Conservation (phyloP, 1,284 basidiomycete genomes). For the Rhodotorula sp. region DNA sequence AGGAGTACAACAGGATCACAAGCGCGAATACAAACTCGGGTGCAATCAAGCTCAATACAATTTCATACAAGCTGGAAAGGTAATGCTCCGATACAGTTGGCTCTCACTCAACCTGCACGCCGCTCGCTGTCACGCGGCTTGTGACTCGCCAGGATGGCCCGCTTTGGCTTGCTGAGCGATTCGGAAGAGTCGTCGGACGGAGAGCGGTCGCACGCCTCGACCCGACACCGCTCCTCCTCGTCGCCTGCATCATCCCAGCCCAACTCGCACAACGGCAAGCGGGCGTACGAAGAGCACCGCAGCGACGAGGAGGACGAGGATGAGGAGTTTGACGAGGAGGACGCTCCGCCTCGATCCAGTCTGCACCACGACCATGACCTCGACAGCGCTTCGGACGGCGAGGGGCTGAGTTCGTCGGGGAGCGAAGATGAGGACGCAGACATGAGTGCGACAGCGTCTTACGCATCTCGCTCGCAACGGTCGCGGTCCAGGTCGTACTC, state of each 20-base stretch:
- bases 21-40: too few species aligned
- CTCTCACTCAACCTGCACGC: not conserved
- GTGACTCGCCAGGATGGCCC: conserved; percentile 14
- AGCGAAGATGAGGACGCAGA: conserved; percentile 5
- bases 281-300: too few species aligned
- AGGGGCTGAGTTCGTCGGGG: not conserved
- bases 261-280: too few species aligned
- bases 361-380: not conserved
- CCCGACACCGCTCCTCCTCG: not conserved
- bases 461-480: not conserved
- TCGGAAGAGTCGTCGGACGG: conserved; percentile 13
- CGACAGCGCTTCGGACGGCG: conserved; percentile 12
- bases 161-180: conserved; percentile 29
- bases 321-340: conserved; percentile 45
- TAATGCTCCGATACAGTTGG: too few species aligned
- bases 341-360: conserved; percentile 8
- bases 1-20: too few species aligned
- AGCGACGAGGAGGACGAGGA: conserved; percentile 34
- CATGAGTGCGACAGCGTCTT: conserved; percentile 5
- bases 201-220: not conserved
- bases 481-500: not conserved
- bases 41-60: too few species aligned
- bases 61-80: too few species aligned
- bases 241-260: not conserved
- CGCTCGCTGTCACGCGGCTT: too few species aligned